phyloP scores from a whole-genome alignment of 805 yeast species.

The Sungouiozyma intestinalis region DNA sequence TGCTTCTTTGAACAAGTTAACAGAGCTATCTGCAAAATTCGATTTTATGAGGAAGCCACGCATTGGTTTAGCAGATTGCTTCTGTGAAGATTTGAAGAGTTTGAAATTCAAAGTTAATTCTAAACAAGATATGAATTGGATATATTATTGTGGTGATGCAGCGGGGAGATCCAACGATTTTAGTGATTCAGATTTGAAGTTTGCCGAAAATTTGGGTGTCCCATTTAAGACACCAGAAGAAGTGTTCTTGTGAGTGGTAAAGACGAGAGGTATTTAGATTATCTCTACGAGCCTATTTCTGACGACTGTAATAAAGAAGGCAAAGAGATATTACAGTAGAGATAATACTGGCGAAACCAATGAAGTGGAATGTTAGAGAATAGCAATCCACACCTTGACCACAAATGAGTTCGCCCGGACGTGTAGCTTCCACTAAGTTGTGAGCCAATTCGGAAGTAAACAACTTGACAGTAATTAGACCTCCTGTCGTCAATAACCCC shows the following conservation, averaged over 20 bases:
- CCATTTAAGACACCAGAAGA: slow-evolving; percentile 66
- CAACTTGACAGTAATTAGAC: slow-evolving; percentile 42
- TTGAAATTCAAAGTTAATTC: background rate
- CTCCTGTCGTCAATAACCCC: slow-evolving; percentile 69
- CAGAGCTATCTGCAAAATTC: slow-evolving; percentile 9
- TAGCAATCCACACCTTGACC: slow-evolving; percentile 39
- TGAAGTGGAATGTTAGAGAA: slow-evolving; percentile 29
- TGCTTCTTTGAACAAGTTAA: background rate
- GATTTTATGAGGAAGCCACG: slow-evolving; percentile 57
- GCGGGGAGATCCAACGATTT: slow-evolving; percentile 77
- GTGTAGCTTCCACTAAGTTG: slow-evolving; percentile 38
- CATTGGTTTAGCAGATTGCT: slow-evolving; percentile 63
- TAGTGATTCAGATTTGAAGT: slow-evolving; percentile 64
- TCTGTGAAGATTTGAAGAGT: slow-evolving; percentile 32
- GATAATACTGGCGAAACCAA: slow-evolving; percentile 1
- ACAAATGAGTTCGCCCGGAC: slow-evolving; percentile 35
- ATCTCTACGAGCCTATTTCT: no score
- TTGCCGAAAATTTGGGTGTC: slow-evolving; percentile 51
- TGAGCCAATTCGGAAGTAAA: slow-evolving; percentile 48
- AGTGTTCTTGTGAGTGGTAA: slow-evolving; percentile 29
- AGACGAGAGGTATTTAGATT: no score
- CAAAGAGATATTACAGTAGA: background rate
- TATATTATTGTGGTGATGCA: slow-evolving; percentile 82
- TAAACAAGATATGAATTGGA: slow-evolving; percentile 7
- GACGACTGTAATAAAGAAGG: background rate